These are phyloP conservation scores for Thamnidium elegans DNA, from an alignment of 192 early-diverging fungal species.

Conservation along the genomic window DNA sequence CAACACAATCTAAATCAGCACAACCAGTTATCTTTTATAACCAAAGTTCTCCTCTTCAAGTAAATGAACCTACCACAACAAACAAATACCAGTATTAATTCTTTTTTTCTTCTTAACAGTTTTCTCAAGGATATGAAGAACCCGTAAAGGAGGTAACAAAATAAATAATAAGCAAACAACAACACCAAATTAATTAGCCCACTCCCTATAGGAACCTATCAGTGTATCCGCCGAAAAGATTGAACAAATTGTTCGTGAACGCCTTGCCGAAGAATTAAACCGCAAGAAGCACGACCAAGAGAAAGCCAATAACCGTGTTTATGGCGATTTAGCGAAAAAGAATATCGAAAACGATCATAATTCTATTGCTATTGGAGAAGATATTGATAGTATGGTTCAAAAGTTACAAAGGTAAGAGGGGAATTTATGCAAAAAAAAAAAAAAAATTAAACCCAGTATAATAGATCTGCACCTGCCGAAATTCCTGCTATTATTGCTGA, in stretches of 20 bases:
- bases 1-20: slow-evolving; percentile 19
- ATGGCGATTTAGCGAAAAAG: slow-evolving; percentile 3
- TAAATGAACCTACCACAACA: not conserved
- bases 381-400: slow-evolving; percentile 30
- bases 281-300: slow-evolving; percentile 3
- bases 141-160: slow-evolving; percentile 19
- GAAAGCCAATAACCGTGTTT: slow-evolving; percentile 4
- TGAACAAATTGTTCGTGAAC: slow-evolving; percentile 27
- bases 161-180: no score
- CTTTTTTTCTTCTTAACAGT: not conserved
- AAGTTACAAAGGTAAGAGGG: slow-evolving; percentile 21
- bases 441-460: no score
- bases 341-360: slow-evolving; percentile 10
- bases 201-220: no score
- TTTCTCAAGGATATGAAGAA: slow-evolving; percentile 27
- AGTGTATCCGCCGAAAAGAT: not conserved
- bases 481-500: slow-evolving; percentile 17
- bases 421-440: not conserved
- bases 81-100: no score
- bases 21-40: slow-evolving; percentile 25
- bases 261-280: slow-evolving; percentile 25
- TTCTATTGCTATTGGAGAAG: slow-evolving; percentile 9
- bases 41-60: slow-evolving; percentile 20
- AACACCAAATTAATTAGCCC: no score
- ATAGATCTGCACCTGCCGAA: slow-evolving; percentile 21